phyloP scores from a whole-genome alignment of 139 green algal species.

The Haematococcus lacustris region DNA sequence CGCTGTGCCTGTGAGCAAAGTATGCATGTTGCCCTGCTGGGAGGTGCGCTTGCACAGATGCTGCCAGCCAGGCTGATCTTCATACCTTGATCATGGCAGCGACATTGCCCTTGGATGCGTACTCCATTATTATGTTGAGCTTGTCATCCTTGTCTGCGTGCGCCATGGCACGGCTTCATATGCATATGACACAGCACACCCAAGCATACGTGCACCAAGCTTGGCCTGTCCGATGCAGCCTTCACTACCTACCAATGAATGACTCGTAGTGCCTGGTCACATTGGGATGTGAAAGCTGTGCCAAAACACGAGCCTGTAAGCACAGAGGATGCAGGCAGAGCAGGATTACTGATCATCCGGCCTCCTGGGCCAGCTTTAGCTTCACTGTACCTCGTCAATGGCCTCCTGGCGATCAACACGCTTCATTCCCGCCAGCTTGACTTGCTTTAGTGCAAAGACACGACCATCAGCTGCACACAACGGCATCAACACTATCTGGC shows the following conservation, averaged over 20 bases:
- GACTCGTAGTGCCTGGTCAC: constrained; percentile 53
- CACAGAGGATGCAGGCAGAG: no score
- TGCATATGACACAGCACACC: constrained; percentile 23
- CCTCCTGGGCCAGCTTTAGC: neutral
- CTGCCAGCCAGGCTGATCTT: no score
- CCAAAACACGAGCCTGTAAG: constrained; percentile 49
- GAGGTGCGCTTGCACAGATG: neutral
- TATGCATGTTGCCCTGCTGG: neutral
- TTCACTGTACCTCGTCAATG: constrained; percentile 55
- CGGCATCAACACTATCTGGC: neutral
- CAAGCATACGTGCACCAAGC: constrained; percentile 4
- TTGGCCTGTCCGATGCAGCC: no score
- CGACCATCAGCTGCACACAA: constrained; percentile 34
- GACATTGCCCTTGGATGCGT: constrained; percentile 50
- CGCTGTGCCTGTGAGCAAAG: constrained; percentile 9
- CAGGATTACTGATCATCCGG: neutral
- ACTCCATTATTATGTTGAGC: constrained; percentile 78
- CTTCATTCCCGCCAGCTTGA: constrained; percentile 54
- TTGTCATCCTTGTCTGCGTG: constrained; percentile 35
- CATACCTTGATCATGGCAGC: constrained; percentile 36
- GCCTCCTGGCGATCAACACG: constrained; percentile 46
- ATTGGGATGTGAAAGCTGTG: constrained; percentile 48
- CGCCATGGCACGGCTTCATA: no score
- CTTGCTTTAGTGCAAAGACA: constrained; percentile 61
- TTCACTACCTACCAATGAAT: constrained; percentile 50